These are phyloP conservation scores for Yamadazyma takamatsuzukensis DNA, from an alignment of 805 yeast species.

Conservation along the genomic window DNA sequence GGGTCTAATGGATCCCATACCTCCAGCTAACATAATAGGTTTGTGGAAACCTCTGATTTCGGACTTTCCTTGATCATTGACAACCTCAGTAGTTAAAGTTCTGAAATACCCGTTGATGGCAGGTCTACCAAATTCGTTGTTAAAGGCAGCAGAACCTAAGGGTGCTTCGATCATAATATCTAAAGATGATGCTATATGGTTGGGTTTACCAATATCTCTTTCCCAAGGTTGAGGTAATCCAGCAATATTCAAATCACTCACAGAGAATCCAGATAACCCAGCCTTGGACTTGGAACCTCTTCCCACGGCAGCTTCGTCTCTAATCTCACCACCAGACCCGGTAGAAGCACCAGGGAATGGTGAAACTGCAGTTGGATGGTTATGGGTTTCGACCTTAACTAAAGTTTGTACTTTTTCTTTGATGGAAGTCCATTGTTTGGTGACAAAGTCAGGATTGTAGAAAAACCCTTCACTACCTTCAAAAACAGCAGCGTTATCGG, in stretches of 20 bases:
- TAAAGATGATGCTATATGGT: conserved; percentile 86
- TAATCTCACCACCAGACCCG: conserved; percentile 99
- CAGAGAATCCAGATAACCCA: conserved; percentile 91
- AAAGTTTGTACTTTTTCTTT: conserved; percentile 83
- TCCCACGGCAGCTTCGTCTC: conserved; percentile 99
- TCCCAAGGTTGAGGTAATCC: conserved; percentile 93
- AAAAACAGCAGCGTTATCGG: conserved; percentile 96
- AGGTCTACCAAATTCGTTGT: conserved; percentile 98
- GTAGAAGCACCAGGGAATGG: conserved; percentile 99
- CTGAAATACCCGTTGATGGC: conserved; percentile 95
- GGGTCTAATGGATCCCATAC: conserved; percentile 95
- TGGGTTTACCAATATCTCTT: conserved; percentile 80
- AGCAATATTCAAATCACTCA: conserved; percentile 87
- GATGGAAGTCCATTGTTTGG: conserved; percentile 69
- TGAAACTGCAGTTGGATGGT: conserved; percentile 98
- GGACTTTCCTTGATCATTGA: conserved; percentile 53
- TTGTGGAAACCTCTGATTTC: conserved; percentile 96
- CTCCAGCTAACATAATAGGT: conserved; percentile 99
- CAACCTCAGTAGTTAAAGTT: conserved; percentile 81
- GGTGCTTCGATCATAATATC: conserved; percentile 98
- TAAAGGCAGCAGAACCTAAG: conserved; percentile 95
- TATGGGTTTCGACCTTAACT: conserved; percentile 96
- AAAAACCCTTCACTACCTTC: conserved; percentile 76
- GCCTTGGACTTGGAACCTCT: conserved; percentile 97
- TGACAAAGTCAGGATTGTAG: conserved; percentile 71